A percentile compares a stretch with the other conserved stretches of the same genome.
Conservation (phyloP, 352 stramenopile species). For the Globisporangium splendens region DNA sequence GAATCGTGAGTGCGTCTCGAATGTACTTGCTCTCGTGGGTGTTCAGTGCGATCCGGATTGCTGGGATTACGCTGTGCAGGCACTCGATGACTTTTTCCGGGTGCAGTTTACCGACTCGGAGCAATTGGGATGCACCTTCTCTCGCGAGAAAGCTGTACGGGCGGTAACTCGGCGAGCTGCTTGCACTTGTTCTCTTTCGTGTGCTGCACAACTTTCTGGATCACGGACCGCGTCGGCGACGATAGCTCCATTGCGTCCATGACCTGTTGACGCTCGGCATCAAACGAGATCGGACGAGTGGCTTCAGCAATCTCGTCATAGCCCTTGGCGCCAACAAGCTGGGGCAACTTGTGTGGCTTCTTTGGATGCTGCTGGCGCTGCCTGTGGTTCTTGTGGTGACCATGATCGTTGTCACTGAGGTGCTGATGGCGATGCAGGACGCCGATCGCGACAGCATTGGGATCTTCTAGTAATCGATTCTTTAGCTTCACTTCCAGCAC, state of each 20-base stretch:
- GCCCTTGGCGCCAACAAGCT: constrained; percentile 21
- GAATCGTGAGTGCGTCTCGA: constrained; percentile 46
- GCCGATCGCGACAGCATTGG: constrained; percentile 44
- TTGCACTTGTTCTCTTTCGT: constrained; percentile 36
- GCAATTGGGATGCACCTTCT: constrained; percentile 80
- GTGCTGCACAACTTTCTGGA: constrained; percentile 49
- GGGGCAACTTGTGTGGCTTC: constrained; percentile 46
- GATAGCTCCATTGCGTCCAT: constrained; percentile 54
- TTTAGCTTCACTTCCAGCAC: constrained; percentile 73
- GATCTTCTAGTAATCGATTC: constrained; percentile 48
- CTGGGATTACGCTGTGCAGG: constrained; percentile 60
- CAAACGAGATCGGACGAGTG: constrained; percentile 35
- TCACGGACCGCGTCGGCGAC: constrained; percentile 52
- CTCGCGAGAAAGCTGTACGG: constrained; percentile 77
- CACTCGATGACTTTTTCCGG: constrained; percentile 65
- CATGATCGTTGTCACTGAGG: neutral
- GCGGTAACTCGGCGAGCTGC: constrained; percentile 32
- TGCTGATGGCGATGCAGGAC: constrained; percentile 17
- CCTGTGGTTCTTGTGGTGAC: neutral
- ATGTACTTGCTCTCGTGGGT: constrained; percentile 51
- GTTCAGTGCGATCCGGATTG: constrained; percentile 70
- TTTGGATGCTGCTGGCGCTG: constrained; percentile 17
- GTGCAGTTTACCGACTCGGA: constrained; percentile 57
- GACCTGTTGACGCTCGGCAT: constrained; percentile 35
- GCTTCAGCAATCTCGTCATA: constrained; percentile 7